Base-by-base conservation (phyloP, 108 stramenopile species). In the Parmales sp. region DNA sequence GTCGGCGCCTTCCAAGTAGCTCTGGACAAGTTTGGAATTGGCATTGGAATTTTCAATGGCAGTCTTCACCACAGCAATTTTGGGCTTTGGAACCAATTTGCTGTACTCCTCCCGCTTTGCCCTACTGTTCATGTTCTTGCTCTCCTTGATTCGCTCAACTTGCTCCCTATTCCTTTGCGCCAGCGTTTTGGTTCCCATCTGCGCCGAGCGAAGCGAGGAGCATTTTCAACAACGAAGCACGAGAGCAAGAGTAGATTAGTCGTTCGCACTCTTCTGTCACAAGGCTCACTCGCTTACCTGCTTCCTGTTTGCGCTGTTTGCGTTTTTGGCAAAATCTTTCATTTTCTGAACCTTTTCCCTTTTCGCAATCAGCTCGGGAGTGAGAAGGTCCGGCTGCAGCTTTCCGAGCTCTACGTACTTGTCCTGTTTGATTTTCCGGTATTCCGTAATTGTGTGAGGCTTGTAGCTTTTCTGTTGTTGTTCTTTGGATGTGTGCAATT, bases 391-490 rank as follows among this genome's bases (percentile, higher is more conserved):
- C 1, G 63, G 68, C 41, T 71, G 68, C 18, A 73, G 69, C 54
- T 70, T 74, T 16, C 69, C 69, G 8, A 74, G 36, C 54, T 74
- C 77, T 7, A 70, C 39, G 60, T 78, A 78, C 66, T 74, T 50
- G 0, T 22, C 31, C 28, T 73, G 77, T 37, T 78, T 78, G 34
- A 20, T 71, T 44, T 73, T 69, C 36, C 36, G n/a, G 36, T 78
- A 78, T 7, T 74, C 68, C 11, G 74, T 16, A 4, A 73, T 38
- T 0, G 77, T 74, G 64, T 73, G 70, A 0, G 77, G 77, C 65
- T 72, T 69, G 68, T 54, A 76, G 19, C 68, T 51, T n/a, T n/a
- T n/a, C n/a, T n/a, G n/a, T n/a, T n/a, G n/a, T n/a, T n/a, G n/a
- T n/a, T n/a, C n/a, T n/a, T n/a, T n/a, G n/a, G n/a, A n/a, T n/a